Evolutionary conservation across 495 filamentous ascomycete genomes (phyloP).

Genomic region (Sabuloglossum arenarium): DNA sequence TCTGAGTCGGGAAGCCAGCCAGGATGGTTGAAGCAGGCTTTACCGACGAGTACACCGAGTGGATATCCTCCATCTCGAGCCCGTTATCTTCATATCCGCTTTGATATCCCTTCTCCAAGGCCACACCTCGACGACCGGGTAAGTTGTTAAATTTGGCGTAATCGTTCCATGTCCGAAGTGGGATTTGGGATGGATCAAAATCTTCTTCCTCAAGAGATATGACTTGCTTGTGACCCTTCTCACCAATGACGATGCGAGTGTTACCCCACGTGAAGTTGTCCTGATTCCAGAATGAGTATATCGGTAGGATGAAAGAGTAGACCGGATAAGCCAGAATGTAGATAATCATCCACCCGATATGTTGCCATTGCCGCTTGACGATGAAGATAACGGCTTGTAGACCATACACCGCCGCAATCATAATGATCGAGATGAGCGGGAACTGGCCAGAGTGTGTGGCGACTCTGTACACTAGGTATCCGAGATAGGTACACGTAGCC

Average conservation of each 20-base stretch:
- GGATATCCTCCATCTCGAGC: constrained; percentile 96
- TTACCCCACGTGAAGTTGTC: constrained; percentile 98
- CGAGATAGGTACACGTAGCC: constrained; percentile 75
- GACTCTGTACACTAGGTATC: constrained; percentile 69
- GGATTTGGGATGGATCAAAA: constrained; percentile 82
- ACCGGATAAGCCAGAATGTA: constrained; percentile 88
- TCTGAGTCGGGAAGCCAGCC: constrained; percentile 48
- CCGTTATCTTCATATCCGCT: constrained; percentile 27
- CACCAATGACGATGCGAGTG: constrained; percentile 88
- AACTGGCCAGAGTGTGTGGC: constrained; percentile 51
- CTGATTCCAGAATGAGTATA: constrained; percentile 99
- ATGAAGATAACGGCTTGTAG: constrained; percentile 93
- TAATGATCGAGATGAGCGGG: constrained; percentile 67
- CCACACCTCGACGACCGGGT: constrained; percentile 64
- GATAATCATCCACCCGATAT: constrained; percentile 98
- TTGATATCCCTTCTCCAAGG: constrained; percentile 41
- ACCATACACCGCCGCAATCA: constrained; percentile 84
- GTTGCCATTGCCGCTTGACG: constrained; percentile 89
- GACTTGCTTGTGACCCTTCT: constrained; percentile 74
- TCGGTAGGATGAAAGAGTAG: constrained; percentile 73
- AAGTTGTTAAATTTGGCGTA: constrained; percentile 83
- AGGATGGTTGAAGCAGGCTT: constrained; percentile 84
- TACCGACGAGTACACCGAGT: constrained; percentile 85
- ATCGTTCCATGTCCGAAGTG: constrained; percentile 91
- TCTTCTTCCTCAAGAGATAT: constrained; percentile 71